phyloP scores from a whole-genome alignment of 2,329 filamentous ascomycete genomes.

The Alternaria triticina region DNA sequence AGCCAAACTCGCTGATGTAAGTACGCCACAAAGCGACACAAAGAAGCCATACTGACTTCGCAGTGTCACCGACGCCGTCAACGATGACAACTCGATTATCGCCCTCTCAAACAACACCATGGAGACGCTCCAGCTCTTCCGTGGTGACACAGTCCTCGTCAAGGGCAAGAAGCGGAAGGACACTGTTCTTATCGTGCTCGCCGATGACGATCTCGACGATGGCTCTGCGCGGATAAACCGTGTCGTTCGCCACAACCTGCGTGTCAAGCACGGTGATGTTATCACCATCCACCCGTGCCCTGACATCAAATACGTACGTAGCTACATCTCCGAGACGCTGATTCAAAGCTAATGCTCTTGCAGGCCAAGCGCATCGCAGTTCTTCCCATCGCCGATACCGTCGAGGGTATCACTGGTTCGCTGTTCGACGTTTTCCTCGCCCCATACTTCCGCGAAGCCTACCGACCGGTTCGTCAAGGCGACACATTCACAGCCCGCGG shows the following conservation, averaged over 20 bases:
- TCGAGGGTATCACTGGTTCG: constrained; percentile 96
- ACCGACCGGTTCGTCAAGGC: constrained; percentile 94
- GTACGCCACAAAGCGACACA: constrained; percentile 39
- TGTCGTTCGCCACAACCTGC: constrained; percentile 96
- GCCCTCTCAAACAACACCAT: constrained; percentile 98
- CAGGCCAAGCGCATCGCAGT: constrained; percentile 99
- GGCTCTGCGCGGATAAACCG: constrained; percentile 97
- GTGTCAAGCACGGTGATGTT: constrained; percentile 98
- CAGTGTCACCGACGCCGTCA: constrained; percentile 96
- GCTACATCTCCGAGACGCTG: neutral
- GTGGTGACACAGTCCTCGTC: constrained; percentile 95
- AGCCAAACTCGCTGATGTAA: constrained; percentile 98
- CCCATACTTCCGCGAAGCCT: constrained; percentile 99
- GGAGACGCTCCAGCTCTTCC: constrained; percentile 97
- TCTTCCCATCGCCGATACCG: constrained; percentile 95
- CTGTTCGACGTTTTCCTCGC: constrained; percentile 99
- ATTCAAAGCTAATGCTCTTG: constrained; percentile 26
- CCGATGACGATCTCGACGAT: constrained; percentile 97
- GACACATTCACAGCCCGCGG: constrained; percentile 97
- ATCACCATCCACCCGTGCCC: constrained; percentile 97
- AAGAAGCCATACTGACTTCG: constrained; percentile 37
- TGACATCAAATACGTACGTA: constrained; percentile 98
- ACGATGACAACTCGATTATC: constrained; percentile 99
- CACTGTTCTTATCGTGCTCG: constrained; percentile 95
- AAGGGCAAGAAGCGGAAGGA: constrained; percentile 99